These are phyloP conservation scores for Claviceps sorghi DNA, from an alignment of 2,329 filamentous ascomycete genomes.

Conservation along the genomic window DNA sequence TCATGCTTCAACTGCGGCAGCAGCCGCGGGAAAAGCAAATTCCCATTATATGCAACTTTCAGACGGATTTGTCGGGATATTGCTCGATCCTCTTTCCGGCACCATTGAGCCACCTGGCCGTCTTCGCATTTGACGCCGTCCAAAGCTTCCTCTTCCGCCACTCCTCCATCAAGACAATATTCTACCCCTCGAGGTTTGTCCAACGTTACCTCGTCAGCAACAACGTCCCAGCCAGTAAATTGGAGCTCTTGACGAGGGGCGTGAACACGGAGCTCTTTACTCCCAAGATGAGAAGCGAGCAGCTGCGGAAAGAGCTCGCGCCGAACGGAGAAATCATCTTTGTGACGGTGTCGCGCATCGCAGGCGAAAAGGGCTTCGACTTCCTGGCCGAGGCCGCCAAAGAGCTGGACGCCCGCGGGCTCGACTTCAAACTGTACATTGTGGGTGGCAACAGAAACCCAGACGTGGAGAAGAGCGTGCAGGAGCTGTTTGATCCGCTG, in stretches of 20 bases:
- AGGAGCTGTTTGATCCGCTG: conserved; percentile 41
- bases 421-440: conserved; percentile 50
- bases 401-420: conserved; percentile 37
- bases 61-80: conserved; percentile 57
- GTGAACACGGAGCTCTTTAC: conserved; percentile 50
- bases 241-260: conserved; percentile 47
- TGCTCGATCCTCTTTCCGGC: conserved; percentile 53
- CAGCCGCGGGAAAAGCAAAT: conserved; percentile 38
- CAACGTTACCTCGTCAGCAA: conserved; percentile 44
- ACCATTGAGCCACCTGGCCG: conserved; percentile 45
- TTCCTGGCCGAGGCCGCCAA: conserved; percentile 45
- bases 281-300: conserved; percentile 35
- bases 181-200: conserved; percentile 53
- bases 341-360: conserved; percentile 50
- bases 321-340: conserved; percentile 50
- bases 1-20: conserved; percentile 53
- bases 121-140: conserved; percentile 45
- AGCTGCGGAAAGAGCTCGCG: conserved; percentile 38
- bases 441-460: conserved; percentile 54
- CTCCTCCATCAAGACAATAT: conserved; percentile 46
- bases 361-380: conserved; percentile 56
- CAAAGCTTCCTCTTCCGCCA: conserved; percentile 54
- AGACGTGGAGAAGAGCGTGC: conserved; percentile 46
- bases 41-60: conserved; percentile 53
- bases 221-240: conserved; percentile 39